These are phyloP conservation scores for Talaromyces sp. DNA, from an alignment of 2,329 filamentous ascomycete species.

Conservation along the genomic window DNA sequence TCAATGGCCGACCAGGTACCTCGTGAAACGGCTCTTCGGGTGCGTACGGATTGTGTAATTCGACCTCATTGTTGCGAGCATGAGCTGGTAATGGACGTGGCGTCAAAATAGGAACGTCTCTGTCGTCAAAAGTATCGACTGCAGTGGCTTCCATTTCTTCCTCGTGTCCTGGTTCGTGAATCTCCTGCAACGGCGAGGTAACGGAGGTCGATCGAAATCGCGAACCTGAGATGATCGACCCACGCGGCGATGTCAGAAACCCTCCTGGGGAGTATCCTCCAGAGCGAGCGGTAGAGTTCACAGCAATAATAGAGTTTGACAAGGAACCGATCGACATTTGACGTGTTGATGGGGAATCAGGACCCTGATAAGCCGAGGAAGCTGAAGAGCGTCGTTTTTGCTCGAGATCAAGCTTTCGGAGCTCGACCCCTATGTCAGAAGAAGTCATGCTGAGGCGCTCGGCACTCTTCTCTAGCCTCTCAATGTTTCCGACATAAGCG, in stretches of 20 bases:
- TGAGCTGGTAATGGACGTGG: constrained; percentile 3
- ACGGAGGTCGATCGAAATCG: constrained; percentile 39
- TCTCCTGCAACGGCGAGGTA: constrained; percentile 38
- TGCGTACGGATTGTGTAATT: not conserved
- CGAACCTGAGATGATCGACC: constrained; percentile 43
- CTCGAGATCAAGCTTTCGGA: constrained; percentile 47
- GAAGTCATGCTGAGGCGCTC: constrained; percentile 50
- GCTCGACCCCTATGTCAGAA: constrained; percentile 45
- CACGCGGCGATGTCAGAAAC: constrained; percentile 41
- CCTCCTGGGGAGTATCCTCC: constrained; percentile 43
- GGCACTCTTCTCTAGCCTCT: constrained; percentile 49
- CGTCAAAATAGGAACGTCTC: constrained; percentile 24
- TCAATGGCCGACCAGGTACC: constrained; percentile 34
- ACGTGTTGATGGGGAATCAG: constrained; percentile 24
- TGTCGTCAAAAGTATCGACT: constrained; percentile 22
- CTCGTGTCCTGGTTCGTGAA: constrained; percentile 43
- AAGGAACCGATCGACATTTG: constrained; percentile 40
- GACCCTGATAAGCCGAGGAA: constrained; percentile 23
- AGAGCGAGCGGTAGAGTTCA: constrained; percentile 37
- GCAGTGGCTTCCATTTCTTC: constrained; percentile 22
- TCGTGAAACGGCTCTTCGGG: not conserved
- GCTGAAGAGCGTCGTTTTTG: constrained; percentile 44
- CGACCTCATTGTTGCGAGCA: not conserved
- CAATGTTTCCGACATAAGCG: constrained; percentile 51
- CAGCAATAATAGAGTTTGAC: constrained; percentile 42